Evolutionary conservation across 2,329 filamentous ascomycete species (phyloP), one percentile per base, ranked within the genome.

Genomic region (Elsinoe batatas): DNA sequence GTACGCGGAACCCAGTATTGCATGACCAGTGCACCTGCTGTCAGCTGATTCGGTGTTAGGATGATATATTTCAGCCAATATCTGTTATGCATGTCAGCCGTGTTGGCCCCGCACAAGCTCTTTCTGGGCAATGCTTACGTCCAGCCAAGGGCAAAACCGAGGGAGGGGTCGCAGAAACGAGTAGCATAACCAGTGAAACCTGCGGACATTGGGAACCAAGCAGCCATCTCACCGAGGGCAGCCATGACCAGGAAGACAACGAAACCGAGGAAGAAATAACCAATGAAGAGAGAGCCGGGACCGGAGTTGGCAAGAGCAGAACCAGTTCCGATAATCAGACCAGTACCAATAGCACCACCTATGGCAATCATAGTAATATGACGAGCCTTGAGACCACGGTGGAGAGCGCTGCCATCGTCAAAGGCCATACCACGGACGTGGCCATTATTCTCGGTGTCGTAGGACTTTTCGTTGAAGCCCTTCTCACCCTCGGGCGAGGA

Each of bases 231-330:
- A 60, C 87, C 88, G 3, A 93, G 80, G 56, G 81, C 84, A 57
- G 83, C 83, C 86, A 93, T 90, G 62, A 93, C 87, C 40, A 89
- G 73, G 69, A 83, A 93, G 61, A 91, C 88, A 58, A 93, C 71
- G 46, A 84, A 71, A 61, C 85, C 85, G 61, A 88, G 79, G 59
- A 85, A 68, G 36, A 79, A 76, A 71, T 88, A 89, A 8, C 83
- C 83, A 67, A 89, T 84, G 62, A 88, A 76, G 66, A 88, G 81
- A 8, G 84, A 81, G 17, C 74, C 85, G 50, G 85, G 85, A 33
- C 73, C 74, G 58, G 72, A 71, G 40, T 73, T 73, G 54, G 71
- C 74, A 54, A 78, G 71, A 36, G 74, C 76, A 61, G 75, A 68
- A 60, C 78, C 76, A 56, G 74, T 77, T 58, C 85, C 85, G 63